phyloP scores from a whole-genome alignment of 306 rosid genomes.

The Quercus cerris region DNA sequence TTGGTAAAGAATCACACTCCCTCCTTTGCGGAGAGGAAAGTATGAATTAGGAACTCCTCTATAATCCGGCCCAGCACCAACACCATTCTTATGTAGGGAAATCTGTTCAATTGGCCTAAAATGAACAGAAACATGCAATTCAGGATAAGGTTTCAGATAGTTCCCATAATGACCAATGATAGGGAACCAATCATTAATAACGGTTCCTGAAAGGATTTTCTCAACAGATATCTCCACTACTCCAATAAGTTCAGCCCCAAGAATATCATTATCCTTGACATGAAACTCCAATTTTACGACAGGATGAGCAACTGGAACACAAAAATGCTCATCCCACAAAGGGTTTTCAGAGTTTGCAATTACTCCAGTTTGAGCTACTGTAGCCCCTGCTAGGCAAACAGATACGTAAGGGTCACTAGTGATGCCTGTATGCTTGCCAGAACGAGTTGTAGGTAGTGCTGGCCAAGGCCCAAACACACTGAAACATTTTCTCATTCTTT shows the following conservation, averaged over 20 bases:
- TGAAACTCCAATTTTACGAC: conserved; percentile 46
- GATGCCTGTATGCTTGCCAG: conserved; percentile 39
- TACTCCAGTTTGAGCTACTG: conserved; percentile 65
- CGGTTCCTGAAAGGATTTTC: conserved; percentile 37
- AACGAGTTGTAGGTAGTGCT: conserved; percentile 28
- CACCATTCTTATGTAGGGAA: conserved; percentile 18
- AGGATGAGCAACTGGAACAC: conserved; percentile 70
- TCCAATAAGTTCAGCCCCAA: conserved; percentile 73
- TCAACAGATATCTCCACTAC: conserved; percentile 52
- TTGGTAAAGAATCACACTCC: conserved; percentile 65
- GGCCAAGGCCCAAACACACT: conserved; percentile 48
- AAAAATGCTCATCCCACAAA: conserved; percentile 61
- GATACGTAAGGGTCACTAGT: conserved; percentile 87
- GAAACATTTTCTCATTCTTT: conserved; percentile 52
- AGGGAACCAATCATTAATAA: conserved; percentile 62
- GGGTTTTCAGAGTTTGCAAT: conserved; percentile 61
- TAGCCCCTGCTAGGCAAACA: conserved; percentile 59
- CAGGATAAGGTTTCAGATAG: conserved; percentile 54
- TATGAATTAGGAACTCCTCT: conserved; percentile 54
- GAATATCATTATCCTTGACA: conserved; percentile 70
- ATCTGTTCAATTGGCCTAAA: conserved; percentile 34
- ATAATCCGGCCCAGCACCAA: conserved; percentile 15
- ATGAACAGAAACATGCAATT: conserved; percentile 57
- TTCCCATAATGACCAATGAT: conserved; percentile 40
- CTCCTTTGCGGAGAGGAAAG: conserved; percentile 65